Evolutionary conservation across 106 monocot species (phyloP), one percentile per base, ranked within the genome.

Genomic region (Phalaenopsis equestris): DNA sequence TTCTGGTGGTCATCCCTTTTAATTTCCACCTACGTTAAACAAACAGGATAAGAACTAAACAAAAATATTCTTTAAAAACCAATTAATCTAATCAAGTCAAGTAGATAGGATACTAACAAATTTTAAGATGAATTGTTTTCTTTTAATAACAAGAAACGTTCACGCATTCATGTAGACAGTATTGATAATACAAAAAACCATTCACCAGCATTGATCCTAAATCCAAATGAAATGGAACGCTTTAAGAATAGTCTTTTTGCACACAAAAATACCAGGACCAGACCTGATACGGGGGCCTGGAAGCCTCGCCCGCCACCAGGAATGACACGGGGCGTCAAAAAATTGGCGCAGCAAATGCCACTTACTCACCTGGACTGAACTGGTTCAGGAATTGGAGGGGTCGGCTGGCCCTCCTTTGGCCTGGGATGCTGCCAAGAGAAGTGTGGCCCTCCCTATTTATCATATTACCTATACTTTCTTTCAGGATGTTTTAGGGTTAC

Each of bases 11-110:
- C 77, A 76, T 98, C 94, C 81, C 84, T 84, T 86, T 99, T 99
- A 19, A 99, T 91, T 88, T 99, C 94, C 78, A 99, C 92, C 98
- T 99, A 76, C 47, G 39, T 10, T 77, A 70, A 82, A 82, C 2
- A 52, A 39, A 88, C 41, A 41, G 24, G 19, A 55, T 18, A 21
- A 76, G 30, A 21, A 76, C 70, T 24, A 56, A 64, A 48, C 56
- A 78, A 61, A 21, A 61, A 21, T 18, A 4, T 10, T 21, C n/a
- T 10, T 52, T 52, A 52, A 52, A 10, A 61, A 61, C 21, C 21
- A 61, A n/a, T 21, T 61, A n/a, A 18, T 61, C n/a, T n/a, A 61
- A 61, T 21, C 21, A 56, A 8, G 14, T 1, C 1, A 21, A 61
- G 21, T 61, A 5, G 6, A 57, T 14, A 16, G 18, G 17, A 9